phyloP scores from a whole-genome alignment of 83 land plant genomes.

The Larix sibirica region DNA sequence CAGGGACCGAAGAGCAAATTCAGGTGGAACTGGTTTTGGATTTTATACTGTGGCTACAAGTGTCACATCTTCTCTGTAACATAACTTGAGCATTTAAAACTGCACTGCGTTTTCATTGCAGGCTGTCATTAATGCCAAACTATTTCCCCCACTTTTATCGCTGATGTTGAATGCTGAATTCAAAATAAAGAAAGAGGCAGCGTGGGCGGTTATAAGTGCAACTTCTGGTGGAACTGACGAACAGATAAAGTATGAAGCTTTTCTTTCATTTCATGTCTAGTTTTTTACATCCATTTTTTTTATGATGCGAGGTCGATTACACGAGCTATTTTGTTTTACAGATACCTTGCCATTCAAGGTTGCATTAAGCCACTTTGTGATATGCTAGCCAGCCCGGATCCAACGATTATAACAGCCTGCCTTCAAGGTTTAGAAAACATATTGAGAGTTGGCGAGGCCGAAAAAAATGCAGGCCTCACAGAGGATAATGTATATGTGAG shows the following conservation, averaged over 20 bases:
- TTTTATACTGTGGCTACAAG: too few species aligned
- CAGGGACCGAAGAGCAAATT: conserved; percentile 61
- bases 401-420: conserved; percentile 28
- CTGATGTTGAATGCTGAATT: conserved; percentile 62
- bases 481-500: conserved; percentile 49
- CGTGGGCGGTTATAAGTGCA: conserved; percentile 76
- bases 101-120: background rate
- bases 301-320: background rate
- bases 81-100: background rate
- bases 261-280: background rate
- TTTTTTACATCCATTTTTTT: background rate
- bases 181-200: conserved; percentile 71
- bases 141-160: conserved; percentile 42
- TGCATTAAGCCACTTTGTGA: conserved; percentile 42
- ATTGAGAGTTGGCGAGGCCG: conserved; percentile 39
- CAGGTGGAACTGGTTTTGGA: conserved; percentile 28
- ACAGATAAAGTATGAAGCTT: conserved; percentile 56
- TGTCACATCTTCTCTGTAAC: too few species aligned
- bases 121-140: conserved; percentile 36
- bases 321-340: conserved; percentile 15
- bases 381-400: conserved; percentile 27
- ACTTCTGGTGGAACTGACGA: conserved; percentile 77
- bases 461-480: conserved; percentile 23
- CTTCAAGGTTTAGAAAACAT: conserved; percentile 42
- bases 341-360: conserved; percentile 31